These are phyloP conservation scores for Umbilicus rupestris DNA, from an alignment of 164 flowering plant genomes.

Conservation along the genomic window DNA sequence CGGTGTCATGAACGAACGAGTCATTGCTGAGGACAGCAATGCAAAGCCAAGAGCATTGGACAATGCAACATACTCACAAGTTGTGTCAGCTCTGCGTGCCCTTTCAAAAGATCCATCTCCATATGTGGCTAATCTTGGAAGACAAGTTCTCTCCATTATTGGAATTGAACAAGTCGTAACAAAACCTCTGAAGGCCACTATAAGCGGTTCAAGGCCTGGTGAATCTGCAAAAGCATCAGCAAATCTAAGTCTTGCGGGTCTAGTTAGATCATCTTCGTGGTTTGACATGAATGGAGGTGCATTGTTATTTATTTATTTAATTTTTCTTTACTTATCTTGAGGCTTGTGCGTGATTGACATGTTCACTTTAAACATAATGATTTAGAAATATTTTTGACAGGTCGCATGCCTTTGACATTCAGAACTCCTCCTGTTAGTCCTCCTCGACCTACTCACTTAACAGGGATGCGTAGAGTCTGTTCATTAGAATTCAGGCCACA, in stretches of 20 bases:
- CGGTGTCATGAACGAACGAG: conserved; percentile 44
- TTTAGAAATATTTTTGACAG: conserved; percentile 24
- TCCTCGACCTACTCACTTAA: conserved; percentile 59
- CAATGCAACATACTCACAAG: conserved; percentile 64
- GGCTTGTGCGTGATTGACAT: not conserved
- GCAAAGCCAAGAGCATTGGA: conserved; percentile 50
- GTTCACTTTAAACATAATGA: not conserved
- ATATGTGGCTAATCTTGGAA: conserved; percentile 71
- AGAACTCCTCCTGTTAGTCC: conserved; percentile 99
- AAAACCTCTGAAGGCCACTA: conserved; percentile 34
- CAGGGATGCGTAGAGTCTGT: conserved; percentile 84
- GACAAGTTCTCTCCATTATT: conserved; percentile 68
- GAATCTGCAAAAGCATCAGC: conserved; percentile 34
- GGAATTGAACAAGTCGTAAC: conserved; percentile 86
- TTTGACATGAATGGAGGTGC: conserved; percentile 86
- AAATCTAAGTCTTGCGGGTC: conserved; percentile 47
- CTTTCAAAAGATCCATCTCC: conserved; percentile 95
- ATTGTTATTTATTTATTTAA: not conserved
- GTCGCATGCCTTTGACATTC: conserved; percentile 74
- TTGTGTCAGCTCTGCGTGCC: conserved; percentile 69
- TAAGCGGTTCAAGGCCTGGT: conserved; percentile 32
- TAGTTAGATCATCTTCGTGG: conserved; percentile 94
- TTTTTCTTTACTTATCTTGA: not conserved
- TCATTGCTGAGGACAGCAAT: conserved; percentile 57
- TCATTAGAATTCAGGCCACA: conserved; percentile 91